Evolutionary conservation across 139 green algal species (phyloP), one percentile per base, ranked within the genome.

Genomic region (Closterium sp.): DNA sequence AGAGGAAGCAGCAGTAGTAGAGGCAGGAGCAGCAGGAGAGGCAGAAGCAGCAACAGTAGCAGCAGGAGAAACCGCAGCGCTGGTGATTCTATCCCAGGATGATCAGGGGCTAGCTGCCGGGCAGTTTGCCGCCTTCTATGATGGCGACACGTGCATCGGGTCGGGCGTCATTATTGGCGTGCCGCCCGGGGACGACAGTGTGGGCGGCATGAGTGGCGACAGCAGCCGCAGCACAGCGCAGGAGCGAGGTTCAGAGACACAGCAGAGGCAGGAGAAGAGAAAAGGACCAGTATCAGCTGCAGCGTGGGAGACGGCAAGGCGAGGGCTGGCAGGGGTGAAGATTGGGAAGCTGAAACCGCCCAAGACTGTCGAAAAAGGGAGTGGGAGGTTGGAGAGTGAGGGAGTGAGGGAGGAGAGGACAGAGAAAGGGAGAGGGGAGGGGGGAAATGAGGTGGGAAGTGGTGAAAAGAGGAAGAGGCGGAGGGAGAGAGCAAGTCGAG

Each of bases 41-140:
- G 50, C 50, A 73, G 17, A 21, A 22, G 50, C 50, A 73, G 50
- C 50, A 73, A 22, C 17, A 73, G 9, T 22, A 70, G 45, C 45
- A 70, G 45, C 10, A 70, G 45, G 45, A 19, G 45, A 70, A 19
- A 17, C 45, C 10, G 50, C 50, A 24, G 50, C 17, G 50, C 50
- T 73, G 50, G 50, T 73, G 50, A 73, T 11, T 10, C 50, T 73
- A 1, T 73, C 50, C 50, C 93, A 95, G 22, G 95, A 97, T 90
- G 98, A 99, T 91, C 98, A 99, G 95, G 98, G 98, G 0, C 94
- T 99, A 70, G 98, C 98, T 11, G 92, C 97, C 21, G 98, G 98
- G 62, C 98, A 99, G 95, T 99, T 97, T 94, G 97, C 97, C 0
- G 98, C 98, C n/a, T 97, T 99, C 27, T 99, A 99, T 90, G 95